Percentiles rank a stretch among this genome's conserved stretches.
These are phyloP conservation scores for Tricholoma sp. DNA, from an alignment of 768 basidiomycete genomes.

Conservation along the genomic window DNA sequence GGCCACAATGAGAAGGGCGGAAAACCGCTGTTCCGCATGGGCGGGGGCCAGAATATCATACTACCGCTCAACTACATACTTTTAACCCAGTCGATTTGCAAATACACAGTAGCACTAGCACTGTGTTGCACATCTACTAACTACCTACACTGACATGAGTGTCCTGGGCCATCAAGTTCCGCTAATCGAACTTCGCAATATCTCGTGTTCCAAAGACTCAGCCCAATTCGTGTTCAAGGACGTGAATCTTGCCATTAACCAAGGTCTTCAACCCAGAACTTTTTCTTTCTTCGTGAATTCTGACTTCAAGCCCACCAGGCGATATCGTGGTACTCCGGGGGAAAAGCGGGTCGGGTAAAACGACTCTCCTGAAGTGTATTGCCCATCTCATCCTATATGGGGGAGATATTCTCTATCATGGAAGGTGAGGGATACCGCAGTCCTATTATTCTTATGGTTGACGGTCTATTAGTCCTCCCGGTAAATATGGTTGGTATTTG, in stretches of 20 bases:
- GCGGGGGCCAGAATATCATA: too few species aligned
- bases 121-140: not conserved
- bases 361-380: constrained; percentile 79
- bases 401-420: constrained; percentile 60
- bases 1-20: too few species aligned
- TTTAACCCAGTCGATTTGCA: too few species aligned
- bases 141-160: not conserved
- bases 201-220: constrained; percentile 41
- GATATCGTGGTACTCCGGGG: constrained; percentile 79
- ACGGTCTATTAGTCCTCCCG: not conserved
- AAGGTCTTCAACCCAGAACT: constrained; percentile 30
- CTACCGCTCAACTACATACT: too few species aligned
- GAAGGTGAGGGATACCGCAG: constrained; percentile 40
- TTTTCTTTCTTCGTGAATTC: not conserved
- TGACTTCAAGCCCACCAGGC: constrained; percentile 24
- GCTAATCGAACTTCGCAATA: constrained; percentile 48
- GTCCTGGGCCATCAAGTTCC: constrained; percentile 5
- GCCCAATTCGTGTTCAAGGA: constrained; percentile 52
- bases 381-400: constrained; percentile 72
- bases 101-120: too few species aligned
- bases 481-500: not conserved
- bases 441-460: not conserved
- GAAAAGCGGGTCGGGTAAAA: constrained; percentile 75
- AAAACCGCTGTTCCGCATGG: too few species aligned
- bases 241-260: constrained; percentile 55